phyloP scores from a whole-genome alignment of 2,329 filamentous ascomycete species.

The Huntiella savannae region DNA sequence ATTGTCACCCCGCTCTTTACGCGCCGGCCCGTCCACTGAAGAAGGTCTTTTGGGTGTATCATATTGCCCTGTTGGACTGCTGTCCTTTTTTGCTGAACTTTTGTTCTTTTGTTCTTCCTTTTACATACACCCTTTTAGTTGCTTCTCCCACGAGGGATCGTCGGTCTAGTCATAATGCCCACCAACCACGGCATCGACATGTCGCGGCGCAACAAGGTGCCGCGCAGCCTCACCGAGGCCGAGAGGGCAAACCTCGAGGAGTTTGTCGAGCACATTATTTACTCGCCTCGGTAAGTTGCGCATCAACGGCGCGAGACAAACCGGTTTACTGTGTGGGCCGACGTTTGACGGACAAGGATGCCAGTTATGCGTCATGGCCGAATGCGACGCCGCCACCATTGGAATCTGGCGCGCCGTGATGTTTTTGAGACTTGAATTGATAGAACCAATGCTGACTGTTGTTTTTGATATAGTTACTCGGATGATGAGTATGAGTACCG shows the following conservation, averaged over 20 bases:
- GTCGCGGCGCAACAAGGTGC: slow-evolving; percentile 68
- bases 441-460: slow-evolving; percentile 2
- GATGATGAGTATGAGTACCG: slow-evolving; percentile 91
- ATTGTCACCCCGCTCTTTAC: too few relatives aligned
- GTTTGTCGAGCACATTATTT: slow-evolving; percentile 85
- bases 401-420: neutral
- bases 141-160: too few relatives aligned
- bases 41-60: neutral
- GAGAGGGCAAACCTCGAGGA: slow-evolving; percentile 77
- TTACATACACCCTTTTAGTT: too few relatives aligned
- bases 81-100: too few relatives aligned
- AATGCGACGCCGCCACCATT: neutral
- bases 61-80: too few relatives aligned
- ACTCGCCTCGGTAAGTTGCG: slow-evolving; percentile 59
- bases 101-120: too few relatives aligned
- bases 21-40: neutral
- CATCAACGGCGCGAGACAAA: neutral
- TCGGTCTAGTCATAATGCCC: neutral
- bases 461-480: slow-evolving; percentile 48
- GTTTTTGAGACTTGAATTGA: neutral
- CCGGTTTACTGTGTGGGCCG: too few relatives aligned
- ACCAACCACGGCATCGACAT: slow-evolving; percentile 43
- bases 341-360: too few relatives aligned
- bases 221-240: slow-evolving; percentile 57
- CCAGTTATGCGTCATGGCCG: too few relatives aligned